phyloP scores from a whole-genome alignment of 2,329 filamentous ascomycete genomes.

The Davidsoniella neocaledoniae region DNA sequence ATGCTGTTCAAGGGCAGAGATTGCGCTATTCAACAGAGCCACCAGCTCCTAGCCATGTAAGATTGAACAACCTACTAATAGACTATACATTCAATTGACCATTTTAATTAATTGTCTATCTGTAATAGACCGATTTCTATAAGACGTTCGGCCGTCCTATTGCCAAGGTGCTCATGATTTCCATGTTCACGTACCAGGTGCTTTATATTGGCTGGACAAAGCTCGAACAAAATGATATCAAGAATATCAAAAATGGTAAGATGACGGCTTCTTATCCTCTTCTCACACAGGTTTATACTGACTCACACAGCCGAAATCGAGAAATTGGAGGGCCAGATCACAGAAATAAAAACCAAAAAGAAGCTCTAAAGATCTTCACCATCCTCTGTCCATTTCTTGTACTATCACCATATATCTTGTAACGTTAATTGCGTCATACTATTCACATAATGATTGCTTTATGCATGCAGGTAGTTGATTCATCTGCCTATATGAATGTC shows the following conservation, averaged over 20 bases:
- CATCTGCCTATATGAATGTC: too few relatives aligned
- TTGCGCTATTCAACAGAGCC: constrained; percentile 7
- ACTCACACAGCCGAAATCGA: not conserved
- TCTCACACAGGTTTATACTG: not conserved
- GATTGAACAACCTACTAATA: not conserved
- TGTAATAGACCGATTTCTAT: constrained; percentile 47
- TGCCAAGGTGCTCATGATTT: constrained; percentile 55
- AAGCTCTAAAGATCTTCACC: not conserved
- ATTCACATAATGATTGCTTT: not conserved
- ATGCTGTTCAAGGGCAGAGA: too few relatives aligned
- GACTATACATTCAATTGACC: too few relatives aligned
- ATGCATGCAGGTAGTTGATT: too few relatives aligned
- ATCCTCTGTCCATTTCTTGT: not conserved
- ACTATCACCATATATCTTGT: not conserved
- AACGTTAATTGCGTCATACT: not conserved
- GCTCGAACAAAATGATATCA: constrained; percentile 53
- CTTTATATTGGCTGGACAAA: constrained; percentile 59
- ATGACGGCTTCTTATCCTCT: not conserved
- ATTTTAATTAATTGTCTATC: not conserved
- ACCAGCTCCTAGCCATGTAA: constrained; percentile 10
- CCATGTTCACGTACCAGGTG: constrained; percentile 65
- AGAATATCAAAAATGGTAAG: constrained; percentile 5
- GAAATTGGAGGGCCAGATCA: constrained; percentile 5
- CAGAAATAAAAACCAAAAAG: constrained; percentile 4
- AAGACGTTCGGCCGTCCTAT: constrained; percentile 57